Base-by-base conservation (phyloP, 352 stramenopile species). In the Pilasporangium apinafurcum region DNA sequence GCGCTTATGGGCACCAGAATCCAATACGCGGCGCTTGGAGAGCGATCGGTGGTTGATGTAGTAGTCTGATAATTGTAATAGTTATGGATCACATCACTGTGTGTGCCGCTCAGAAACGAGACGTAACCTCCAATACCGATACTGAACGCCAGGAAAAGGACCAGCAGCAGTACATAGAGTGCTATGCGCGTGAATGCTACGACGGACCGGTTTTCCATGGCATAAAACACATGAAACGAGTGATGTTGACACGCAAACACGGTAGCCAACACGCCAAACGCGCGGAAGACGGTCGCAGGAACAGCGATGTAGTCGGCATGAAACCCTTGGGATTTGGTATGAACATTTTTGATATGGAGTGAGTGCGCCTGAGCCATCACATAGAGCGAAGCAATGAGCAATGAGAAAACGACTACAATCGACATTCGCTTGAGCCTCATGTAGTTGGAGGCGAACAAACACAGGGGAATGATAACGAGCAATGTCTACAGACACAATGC, bases 181-280 rank as follows among this genome's bases (percentile, higher is more conserved):
- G 65, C 71, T 17, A 81, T 2, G 0, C 47, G 39, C 7, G 51
- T 60, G 35, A 83, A 85, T 12, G 30, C 36, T 1, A 32, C 50
- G 4, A 68, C 59, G 14, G 64, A 79, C 13, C 65, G 62, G 25
- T 65, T 53, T 8, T 20, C 38, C 37, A 76, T 48, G 18, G 58
- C 49, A 43, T 76, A 62, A 37, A 81, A 81, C 0, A 67, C 62
- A 41, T 81, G 68, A 38, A 80, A 80, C n/a, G 56, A 64, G 37
- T 78, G 65, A 35, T 78, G 72, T 32, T 79, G 65, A 24, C 59
- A 75, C 13, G 51, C 50, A 20, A 81, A 58, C 0, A 54, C 45
- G 10, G 59, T 68, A 8, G 61, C 55, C 5, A 85, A 42, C 32
- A 77, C 72, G 8, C 63, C 66, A 24, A 85, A 65, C 10, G 59